These are phyloP conservation scores for Populus nigra DNA, from an alignment of 345 rosid species.

Conservation along the genomic window DNA sequence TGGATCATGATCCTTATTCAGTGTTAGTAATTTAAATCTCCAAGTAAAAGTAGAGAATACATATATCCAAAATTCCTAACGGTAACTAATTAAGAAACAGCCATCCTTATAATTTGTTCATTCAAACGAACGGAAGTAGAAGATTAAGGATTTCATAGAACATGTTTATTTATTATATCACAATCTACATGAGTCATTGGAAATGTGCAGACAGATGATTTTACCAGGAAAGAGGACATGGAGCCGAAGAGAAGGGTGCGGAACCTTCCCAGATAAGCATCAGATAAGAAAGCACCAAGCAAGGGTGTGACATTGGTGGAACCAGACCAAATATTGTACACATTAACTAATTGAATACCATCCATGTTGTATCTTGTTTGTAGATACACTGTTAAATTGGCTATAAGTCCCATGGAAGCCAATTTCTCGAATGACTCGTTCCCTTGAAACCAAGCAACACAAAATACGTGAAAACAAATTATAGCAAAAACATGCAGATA, in stretches of 20 bases:
- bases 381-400: constrained; percentile 53
- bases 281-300: constrained; percentile 64
- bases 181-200: neutral
- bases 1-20: neutral
- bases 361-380: constrained; percentile 50
- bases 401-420: constrained; percentile 66
- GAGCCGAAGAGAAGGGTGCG: constrained; percentile 58
- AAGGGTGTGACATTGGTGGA: constrained; percentile 54
- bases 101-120: neutral
- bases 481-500: neutral
- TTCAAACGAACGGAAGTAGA: neutral
- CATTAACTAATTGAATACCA: constrained; percentile 53
- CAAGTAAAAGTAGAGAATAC: neutral
- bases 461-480: neutral
- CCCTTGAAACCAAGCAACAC: constrained; percentile 23
- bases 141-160: neutral
- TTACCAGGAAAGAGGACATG: constrained; percentile 51
- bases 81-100: neutral
- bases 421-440: constrained; percentile 74
- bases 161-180: neutral
- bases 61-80: neutral
- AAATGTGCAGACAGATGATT: neutral
- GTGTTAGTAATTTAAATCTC: neutral
- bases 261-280: constrained; percentile 58
- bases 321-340: constrained; percentile 55